These are phyloP conservation scores for Stachybotrys elegans DNA, from an alignment of 2,329 filamentous ascomycete genomes.

Conservation along the genomic window DNA sequence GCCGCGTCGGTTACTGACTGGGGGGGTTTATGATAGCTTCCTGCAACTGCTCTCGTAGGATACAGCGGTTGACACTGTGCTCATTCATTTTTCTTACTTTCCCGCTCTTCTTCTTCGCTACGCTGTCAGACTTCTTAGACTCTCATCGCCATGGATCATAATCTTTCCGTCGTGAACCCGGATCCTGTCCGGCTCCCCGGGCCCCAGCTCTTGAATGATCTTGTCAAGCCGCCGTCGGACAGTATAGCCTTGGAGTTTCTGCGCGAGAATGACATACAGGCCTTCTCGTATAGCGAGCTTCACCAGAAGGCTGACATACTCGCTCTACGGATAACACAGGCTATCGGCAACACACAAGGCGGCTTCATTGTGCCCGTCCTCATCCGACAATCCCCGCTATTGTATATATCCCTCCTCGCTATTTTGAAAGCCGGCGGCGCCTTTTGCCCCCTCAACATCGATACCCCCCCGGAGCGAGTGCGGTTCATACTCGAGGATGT, in stretches of 20 bases:
- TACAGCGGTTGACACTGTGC: no score
- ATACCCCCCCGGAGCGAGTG: slow-evolving; percentile 71
- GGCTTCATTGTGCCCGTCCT: slow-evolving; percentile 67
- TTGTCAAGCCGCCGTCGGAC: slow-evolving; percentile 44
- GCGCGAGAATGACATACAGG: slow-evolving; percentile 18
- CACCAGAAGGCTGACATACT: slow-evolving; percentile 53
- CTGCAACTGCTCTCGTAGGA: no score
- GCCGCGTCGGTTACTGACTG: no score
- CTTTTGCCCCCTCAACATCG: slow-evolving; percentile 79
- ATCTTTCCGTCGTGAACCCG: slow-evolving; percentile 43
- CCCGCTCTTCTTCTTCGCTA: no score
- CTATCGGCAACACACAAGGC: slow-evolving; percentile 4
- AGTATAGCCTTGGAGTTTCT: slow-evolving; percentile 27
- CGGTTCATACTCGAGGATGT: slow-evolving; percentile 79
- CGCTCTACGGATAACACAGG: slow-evolving; percentile 41
- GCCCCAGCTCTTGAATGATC: slow-evolving; percentile 45
- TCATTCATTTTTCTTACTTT: no score
- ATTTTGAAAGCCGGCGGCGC: slow-evolving; percentile 77
- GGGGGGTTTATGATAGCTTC: no score
- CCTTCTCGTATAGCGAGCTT: slow-evolving; percentile 58
- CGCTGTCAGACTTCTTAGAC: no score
- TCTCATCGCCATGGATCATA: background rate
- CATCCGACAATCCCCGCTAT: slow-evolving; percentile 67
- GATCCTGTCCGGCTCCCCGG: slow-evolving; percentile 34
- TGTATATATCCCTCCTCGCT: slow-evolving; percentile 75